Conservation (phyloP, 2,329 filamentous ascomycete species). For the Colletotrichum sp. region DNA sequence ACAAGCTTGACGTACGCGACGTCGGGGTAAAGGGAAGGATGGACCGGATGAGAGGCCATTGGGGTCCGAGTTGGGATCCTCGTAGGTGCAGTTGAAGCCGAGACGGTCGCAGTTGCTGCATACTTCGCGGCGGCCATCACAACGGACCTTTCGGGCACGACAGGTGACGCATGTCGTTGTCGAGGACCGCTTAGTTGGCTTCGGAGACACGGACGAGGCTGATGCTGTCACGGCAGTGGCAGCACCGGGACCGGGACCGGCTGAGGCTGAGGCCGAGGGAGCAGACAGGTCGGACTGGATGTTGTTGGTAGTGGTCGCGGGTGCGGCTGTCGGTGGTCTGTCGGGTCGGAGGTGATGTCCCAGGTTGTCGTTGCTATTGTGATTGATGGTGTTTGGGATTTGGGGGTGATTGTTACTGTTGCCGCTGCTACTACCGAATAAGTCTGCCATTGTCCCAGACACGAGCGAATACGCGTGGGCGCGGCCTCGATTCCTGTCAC, state of each 20-base stretch:
- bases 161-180: constrained; percentile 61
- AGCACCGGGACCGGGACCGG: neutral
- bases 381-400: neutral
- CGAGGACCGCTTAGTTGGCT: constrained; percentile 42
- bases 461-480: neutral
- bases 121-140: constrained; percentile 57
- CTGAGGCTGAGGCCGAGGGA: neutral
- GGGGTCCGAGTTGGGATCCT: constrained; percentile 48
- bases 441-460: constrained; percentile 16
- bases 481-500: constrained; percentile 8
- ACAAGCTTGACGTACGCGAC: constrained; percentile 62
- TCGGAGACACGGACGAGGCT: constrained; percentile 21
- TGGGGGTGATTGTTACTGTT: neutral
- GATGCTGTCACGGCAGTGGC: constrained; percentile 13
- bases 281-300: neutral
- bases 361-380: constrained; percentile 14
- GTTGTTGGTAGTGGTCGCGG: neutral
- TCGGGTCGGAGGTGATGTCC: constrained; percentile 19
- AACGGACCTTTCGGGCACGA: constrained; percentile 62
- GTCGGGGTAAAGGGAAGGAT: constrained; percentile 44
- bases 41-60: constrained; percentile 40
- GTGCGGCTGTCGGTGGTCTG: constrained; percentile 17
- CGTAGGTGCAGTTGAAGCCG: constrained; percentile 62
- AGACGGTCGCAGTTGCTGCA: constrained; percentile 66
- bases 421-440: constrained; percentile 8